A percentile compares a stretch with the other conserved stretches of the same genome.
Evolutionary conservation across 2,329 filamentous ascomycete genomes (phyloP).

Genomic region (Scedosporium dehoogii): DNA sequence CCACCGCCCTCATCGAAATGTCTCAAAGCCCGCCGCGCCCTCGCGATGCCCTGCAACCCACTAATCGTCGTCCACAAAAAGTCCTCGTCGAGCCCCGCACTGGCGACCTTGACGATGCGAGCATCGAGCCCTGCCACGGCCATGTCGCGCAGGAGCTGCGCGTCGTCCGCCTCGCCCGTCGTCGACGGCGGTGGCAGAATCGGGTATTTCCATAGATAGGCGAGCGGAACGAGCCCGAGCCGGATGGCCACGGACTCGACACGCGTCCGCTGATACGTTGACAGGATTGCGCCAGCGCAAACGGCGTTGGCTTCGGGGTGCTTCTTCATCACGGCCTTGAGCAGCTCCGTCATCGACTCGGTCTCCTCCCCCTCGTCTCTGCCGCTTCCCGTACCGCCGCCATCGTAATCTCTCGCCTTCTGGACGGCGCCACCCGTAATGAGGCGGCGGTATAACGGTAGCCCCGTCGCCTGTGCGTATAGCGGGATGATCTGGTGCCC

Average conservation of each 20-base stretch:
- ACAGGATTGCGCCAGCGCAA: constrained; percentile 84
- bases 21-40: constrained; percentile 43
- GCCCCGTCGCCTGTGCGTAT: constrained; percentile 65
- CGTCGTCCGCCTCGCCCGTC: constrained; percentile 26
- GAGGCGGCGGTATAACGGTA: constrained; percentile 74
- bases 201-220: constrained; percentile 90
- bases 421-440: constrained; percentile 66
- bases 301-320: constrained; percentile 81
- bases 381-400: constrained; percentile 10
- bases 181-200: constrained; percentile 45
- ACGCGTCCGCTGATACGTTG: constrained; percentile 91
- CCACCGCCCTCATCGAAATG: constrained; percentile 54
- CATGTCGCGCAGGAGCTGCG: constrained; percentile 72
- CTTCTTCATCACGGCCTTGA: constrained; percentile 52
- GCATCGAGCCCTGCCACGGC: constrained; percentile 66
- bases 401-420: constrained; percentile 58
- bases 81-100: constrained; percentile 71
- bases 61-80: constrained; percentile 78
- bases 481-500: constrained; percentile 80
- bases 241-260: constrained; percentile 85
- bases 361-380: constrained; percentile 59
- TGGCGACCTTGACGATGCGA: constrained; percentile 91
- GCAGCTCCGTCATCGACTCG: constrained; percentile 70
- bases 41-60: constrained; percentile 34
- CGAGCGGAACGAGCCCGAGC: constrained; percentile 71